Percentiles rank a stretch among this genome's conserved stretches.
These are phyloP conservation scores for Pittosporum tobira DNA, from an alignment of 129 eudicot genomes.

Conservation along the genomic window DNA sequence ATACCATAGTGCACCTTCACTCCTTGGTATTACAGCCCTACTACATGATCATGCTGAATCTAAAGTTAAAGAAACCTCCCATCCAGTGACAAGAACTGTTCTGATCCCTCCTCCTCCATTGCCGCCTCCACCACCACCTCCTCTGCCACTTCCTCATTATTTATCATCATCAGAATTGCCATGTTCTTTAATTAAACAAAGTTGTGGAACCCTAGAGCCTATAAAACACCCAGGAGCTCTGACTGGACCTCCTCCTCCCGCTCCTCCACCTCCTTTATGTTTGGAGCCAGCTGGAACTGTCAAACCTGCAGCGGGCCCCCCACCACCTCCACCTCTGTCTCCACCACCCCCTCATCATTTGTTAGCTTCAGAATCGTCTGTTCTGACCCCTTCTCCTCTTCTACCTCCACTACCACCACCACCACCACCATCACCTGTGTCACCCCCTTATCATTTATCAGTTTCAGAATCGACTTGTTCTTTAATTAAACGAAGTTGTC, in stretches of 20 bases:
- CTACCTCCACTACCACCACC: too few species aligned
- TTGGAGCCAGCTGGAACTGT: too few species aligned
- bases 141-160: background rate
- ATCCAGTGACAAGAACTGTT: slow-evolving; percentile 1
- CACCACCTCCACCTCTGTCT: slow-evolving; percentile 21
- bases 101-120: slow-evolving; percentile 18
- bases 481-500: background rate
- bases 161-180: background rate
- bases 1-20: slow-evolving; percentile 36
- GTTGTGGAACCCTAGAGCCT: background rate
- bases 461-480: slow-evolving; percentile 7
- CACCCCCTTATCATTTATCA: background rate
- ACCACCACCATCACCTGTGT: slow-evolving; percentile 15
- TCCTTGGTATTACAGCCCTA: slow-evolving; percentile 50
- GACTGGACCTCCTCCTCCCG: too few species aligned
- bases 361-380: slow-evolving; percentile 2
- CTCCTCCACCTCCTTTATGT: background rate
- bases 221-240: too few species aligned
- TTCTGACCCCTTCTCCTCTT: too few species aligned
- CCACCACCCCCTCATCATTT: slow-evolving; percentile 2
- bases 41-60: slow-evolving; percentile 33
- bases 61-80: slow-evolving; percentile 15
- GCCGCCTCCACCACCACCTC: slow-evolving; percentile 19
- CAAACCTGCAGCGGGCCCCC: background rate
- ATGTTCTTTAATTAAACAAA: background rate